Base-by-base conservation (phyloP, 2,329 filamentous ascomycete genomes). In the Elsinoe necatrix region DNA sequence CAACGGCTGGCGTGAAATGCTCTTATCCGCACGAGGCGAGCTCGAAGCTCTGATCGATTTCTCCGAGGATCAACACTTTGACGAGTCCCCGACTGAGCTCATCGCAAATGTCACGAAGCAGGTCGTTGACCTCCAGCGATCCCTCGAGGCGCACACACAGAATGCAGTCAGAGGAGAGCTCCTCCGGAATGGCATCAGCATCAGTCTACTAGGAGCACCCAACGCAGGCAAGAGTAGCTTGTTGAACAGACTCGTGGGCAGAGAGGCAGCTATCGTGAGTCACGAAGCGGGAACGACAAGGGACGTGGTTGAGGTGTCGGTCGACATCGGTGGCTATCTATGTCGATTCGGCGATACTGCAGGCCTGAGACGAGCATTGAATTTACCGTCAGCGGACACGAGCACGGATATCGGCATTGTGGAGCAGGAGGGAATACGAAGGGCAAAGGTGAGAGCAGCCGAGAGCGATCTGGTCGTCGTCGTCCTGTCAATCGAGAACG, bases 41-140 rank as follows among this genome's bases (percentile, higher is more conserved):
- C 78, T 98, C 37, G 93, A 98, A 71, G 93, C 93, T 0, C 73
- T 98, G 63, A 97, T 98, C 60, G 93, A 98, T 71, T 98, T 98
- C 68, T 87, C 89, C 0, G 93, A 98, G 69, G 93, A 97, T 66
- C 92, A 98, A 71, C 88, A 97, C 73, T 95, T 98, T 66, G 91
- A 97, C 63, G 90, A 95, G 70, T 85, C 88, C 2, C 87, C 89
- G 0, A 73, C 78, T 0, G 80, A 87, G 56, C 76, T 97, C 20
- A 78, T 95, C 43, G 69, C 67, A 0, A 89, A 84, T 50, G 87
- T 96, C 27, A 79, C 82, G 1, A 63, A 62, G 0, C 83, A 90
- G 65, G 80, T 95, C 1, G 67, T 69, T 1, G 69, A 66, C 0
- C 80, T 97, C 57, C 74, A 83, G 56, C 67, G 69, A 27, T 78